phyloP scores from a whole-genome alignment of 805 yeast species.

The Suhomyces prunicola region DNA sequence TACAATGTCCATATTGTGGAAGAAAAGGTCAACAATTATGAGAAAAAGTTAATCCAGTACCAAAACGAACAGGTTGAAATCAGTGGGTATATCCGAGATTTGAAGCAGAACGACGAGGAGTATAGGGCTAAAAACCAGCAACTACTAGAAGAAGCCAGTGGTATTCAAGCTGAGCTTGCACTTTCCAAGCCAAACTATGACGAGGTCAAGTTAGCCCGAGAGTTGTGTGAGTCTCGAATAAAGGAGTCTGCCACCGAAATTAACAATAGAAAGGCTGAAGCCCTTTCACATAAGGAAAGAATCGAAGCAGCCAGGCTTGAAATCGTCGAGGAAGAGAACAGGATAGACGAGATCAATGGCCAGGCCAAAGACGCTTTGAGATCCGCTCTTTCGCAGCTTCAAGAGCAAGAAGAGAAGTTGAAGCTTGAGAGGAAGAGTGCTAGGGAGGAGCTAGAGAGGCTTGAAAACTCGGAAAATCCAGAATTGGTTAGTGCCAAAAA shows the following conservation, averaged over 20 bases:
- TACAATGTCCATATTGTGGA: constrained; percentile 35
- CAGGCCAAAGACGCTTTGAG: constrained; percentile 38
- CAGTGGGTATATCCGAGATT: constrained; percentile 1
- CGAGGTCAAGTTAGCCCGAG: constrained; percentile 37
- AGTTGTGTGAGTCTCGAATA: constrained; percentile 8
- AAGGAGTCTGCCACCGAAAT: constrained; percentile 10
- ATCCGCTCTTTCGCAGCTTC: constrained; percentile 19
- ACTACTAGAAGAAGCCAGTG: not conserved
- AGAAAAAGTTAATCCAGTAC: constrained; percentile 1
- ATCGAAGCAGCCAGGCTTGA: constrained; percentile 15
- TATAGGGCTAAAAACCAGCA: constrained; percentile 16
- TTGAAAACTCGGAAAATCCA: constrained; percentile 4
- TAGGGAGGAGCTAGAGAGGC: constrained; percentile 12
- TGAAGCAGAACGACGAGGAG: constrained; percentile 6
- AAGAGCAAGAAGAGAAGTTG: constrained; percentile 14
- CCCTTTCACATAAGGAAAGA: constrained; percentile 7
- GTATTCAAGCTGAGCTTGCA: not conserved
- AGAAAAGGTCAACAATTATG: constrained; percentile 17
- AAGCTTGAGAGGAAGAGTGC: constrained; percentile 11
- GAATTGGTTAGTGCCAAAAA: not conserved
- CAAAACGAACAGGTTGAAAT: not conserved
- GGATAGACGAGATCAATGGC: constrained; percentile 41
- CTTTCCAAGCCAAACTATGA: constrained; percentile 4
- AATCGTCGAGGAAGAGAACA: constrained; percentile 31
- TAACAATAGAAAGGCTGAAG: constrained; percentile 15